Evolutionary conservation across 495 filamentous ascomycete genomes (phyloP), one percentile per base, ranked within the genome.

Genomic region (Aspergillus mulundensis): DNA sequence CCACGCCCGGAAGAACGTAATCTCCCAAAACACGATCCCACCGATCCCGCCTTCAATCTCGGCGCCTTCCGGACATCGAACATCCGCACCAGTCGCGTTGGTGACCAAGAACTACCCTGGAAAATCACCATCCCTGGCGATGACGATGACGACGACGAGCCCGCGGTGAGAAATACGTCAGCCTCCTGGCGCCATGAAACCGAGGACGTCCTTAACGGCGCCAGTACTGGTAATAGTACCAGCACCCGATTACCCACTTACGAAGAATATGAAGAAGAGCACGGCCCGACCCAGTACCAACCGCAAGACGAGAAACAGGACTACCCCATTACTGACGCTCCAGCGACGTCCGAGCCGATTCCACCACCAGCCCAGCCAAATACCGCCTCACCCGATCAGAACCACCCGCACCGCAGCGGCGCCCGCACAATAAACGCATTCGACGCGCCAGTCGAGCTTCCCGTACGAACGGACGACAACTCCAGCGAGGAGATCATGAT

Each of bases 401-500:
- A 28, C 25, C 25, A 71, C 46, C 65, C 66, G n/a, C 65, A 67
- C 30, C 56, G 69, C 39, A 39, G 58, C 20, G 49, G 60, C 30
- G 50, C 58, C 12, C 61, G 66, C 19, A 39, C 63, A 5, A 45
- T 72, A 53, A 65, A 67, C 18, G 23, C 64, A 40, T 20, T 57
- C 6, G 23, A 56, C 6, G 49, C 61, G 12, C 73, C 75, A 10
- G 63, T 73, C 24, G 75, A 77, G 32, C 59, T 76, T 16, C 69
- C 73, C 23, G 60, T 70, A 34, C 50, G 30, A 42, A 72, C 74
- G 40, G 71, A 70, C 24, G 76, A 81, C 36, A 79, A 83, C 16
- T 78, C 77, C 2, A 70, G 74, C 23, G 84, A 87, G 20, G 75
- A 77, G 41, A 75, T 80, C 34, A 66, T 79, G 30, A 93, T 93